Evolutionary conservation across 768 basidiomycete species (phyloP).

Genomic region (Pleurotus ostreatus): DNA sequence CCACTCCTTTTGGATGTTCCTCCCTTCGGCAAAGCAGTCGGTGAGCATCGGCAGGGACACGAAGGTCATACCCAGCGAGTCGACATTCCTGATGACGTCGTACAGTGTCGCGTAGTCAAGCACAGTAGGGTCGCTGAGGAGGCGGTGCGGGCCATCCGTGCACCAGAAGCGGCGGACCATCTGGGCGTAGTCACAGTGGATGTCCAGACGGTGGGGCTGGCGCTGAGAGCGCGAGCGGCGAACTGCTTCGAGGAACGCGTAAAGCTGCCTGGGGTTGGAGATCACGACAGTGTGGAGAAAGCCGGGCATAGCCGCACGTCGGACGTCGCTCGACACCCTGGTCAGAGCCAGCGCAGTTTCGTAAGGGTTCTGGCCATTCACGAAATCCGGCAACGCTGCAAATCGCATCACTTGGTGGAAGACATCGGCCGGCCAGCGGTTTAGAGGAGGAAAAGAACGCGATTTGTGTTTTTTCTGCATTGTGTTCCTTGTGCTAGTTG

Average conservation of each 20-base stretch:
- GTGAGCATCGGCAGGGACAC: slow-evolving; percentile 29
- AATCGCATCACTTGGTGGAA: slow-evolving; percentile 1
- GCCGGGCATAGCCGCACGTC: slow-evolving; percentile 30
- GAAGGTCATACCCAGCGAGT: slow-evolving; percentile 28
- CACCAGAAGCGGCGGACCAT: slow-evolving; percentile 31
- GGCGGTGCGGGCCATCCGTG: slow-evolving; percentile 23
- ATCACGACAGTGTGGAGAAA: slow-evolving; percentile 36
- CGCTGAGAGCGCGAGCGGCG: slow-evolving; percentile 20
- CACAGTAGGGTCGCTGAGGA: slow-evolving; percentile 14
- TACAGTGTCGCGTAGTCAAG: slow-evolving; percentile 20
- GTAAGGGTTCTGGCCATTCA: slow-evolving; percentile 12
- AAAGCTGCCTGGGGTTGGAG: slow-evolving; percentile 19
- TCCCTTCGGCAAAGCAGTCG: slow-evolving; percentile 21
- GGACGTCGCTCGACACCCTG: slow-evolving; percentile 28
- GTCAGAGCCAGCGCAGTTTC: slow-evolving; percentile 26
- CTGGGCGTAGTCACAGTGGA: slow-evolving; percentile 23
- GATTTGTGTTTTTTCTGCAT: not conserved
- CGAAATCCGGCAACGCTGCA: slow-evolving; percentile 8
- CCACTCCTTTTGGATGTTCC: slow-evolving; percentile 15
- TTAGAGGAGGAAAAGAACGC: not conserved
- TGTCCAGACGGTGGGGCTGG: slow-evolving; percentile 16
- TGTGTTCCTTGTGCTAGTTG: not conserved
- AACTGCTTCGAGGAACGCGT: slow-evolving; percentile 28
- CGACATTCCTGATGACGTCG: slow-evolving; percentile 23
- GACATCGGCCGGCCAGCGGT: not conserved